Conservation (phyloP, 805 yeast species). For the Lipomyces yamanashiensis region DNA sequence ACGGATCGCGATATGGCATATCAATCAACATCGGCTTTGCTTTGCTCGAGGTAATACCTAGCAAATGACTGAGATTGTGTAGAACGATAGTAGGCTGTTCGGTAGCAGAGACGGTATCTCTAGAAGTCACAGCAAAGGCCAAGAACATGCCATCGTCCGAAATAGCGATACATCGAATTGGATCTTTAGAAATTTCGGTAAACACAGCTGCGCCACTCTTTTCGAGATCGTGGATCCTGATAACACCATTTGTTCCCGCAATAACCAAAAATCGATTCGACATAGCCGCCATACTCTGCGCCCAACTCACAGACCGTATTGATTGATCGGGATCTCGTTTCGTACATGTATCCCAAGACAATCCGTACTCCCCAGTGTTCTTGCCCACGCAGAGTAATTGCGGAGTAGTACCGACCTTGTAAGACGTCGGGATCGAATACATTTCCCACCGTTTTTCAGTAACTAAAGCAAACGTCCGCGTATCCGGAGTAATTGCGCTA, state of each 20-base stretch:
- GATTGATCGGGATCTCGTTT: slow-evolving; percentile 20
- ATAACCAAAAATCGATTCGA: slow-evolving; percentile 65
- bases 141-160: slow-evolving; percentile 66
- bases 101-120: slow-evolving; percentile 66
- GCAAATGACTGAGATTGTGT: slow-evolving; percentile 44
- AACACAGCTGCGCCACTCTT: slow-evolving; percentile 66
- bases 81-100: slow-evolving; percentile 78
- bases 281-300: slow-evolving; percentile 47
- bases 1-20: slow-evolving; percentile 84
- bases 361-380: slow-evolving; percentile 70
- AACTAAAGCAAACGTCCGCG: slow-evolving; percentile 66
- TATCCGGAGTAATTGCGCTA: slow-evolving; percentile 66
- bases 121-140: slow-evolving; percentile 83
- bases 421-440: slow-evolving; percentile 53
- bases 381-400: slow-evolving; percentile 67
- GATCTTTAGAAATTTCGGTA: slow-evolving; percentile 70
- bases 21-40: slow-evolving; percentile 73
- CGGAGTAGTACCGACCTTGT: slow-evolving; percentile 58
- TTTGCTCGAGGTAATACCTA: slow-evolving; percentile 24
- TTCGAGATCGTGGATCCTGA: slow-evolving; percentile 66
- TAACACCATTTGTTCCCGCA: slow-evolving; percentile 72
- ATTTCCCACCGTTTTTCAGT: slow-evolving; percentile 77
- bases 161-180: slow-evolving; percentile 77
- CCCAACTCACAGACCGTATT: slow-evolving; percentile 35
- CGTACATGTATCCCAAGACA: slow-evolving; percentile 38